Percentiles rank a stretch among this genome's conserved stretches.
Evolutionary conservation across 768 basidiomycete genomes (phyloP).

Genomic region (Mycena latifolia): DNA sequence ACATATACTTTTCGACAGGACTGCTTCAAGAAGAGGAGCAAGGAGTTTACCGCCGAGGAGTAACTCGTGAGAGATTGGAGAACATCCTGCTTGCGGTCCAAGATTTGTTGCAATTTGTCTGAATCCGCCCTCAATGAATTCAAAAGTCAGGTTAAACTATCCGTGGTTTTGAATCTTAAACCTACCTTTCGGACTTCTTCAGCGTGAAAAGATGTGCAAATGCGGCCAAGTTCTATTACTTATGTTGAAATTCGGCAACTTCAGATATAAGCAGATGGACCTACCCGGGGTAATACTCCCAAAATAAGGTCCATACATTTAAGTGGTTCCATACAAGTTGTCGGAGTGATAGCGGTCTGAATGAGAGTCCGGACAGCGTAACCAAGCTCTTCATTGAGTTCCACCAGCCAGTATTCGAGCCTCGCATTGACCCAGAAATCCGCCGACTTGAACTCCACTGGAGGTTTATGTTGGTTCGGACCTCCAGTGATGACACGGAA

Average conservation of each 20-base stretch:
- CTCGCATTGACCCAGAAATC: constrained; percentile 13
- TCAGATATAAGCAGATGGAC: neutral
- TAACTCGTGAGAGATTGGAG: constrained; percentile 12
- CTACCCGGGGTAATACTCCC: constrained; percentile 2
- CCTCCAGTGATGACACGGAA: too few relatives aligned
- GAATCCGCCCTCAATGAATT: neutral
- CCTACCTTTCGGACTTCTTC: neutral
- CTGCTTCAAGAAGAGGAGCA: constrained; percentile 2
- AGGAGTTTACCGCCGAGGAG: neutral
- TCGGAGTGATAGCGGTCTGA: too few relatives aligned
- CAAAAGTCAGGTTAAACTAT: neutral
- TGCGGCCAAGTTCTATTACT: constrained; percentile 6
- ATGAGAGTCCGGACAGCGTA: neutral
- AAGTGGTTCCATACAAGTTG: neutral
- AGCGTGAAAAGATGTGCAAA: neutral
- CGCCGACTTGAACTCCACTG: neutral
- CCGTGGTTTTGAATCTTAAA: neutral
- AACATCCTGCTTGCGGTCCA: neutral
- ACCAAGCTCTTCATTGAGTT: neutral
- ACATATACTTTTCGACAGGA: too few relatives aligned
- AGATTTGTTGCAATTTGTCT: too few relatives aligned
- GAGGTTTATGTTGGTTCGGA: too few relatives aligned
- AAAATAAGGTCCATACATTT: neutral
- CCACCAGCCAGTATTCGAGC: constrained; percentile 3
- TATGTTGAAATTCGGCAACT: neutral